Base-by-base conservation (phyloP, 371 early-diverging fungal genomes). In the Mortierella sp. region DNA sequence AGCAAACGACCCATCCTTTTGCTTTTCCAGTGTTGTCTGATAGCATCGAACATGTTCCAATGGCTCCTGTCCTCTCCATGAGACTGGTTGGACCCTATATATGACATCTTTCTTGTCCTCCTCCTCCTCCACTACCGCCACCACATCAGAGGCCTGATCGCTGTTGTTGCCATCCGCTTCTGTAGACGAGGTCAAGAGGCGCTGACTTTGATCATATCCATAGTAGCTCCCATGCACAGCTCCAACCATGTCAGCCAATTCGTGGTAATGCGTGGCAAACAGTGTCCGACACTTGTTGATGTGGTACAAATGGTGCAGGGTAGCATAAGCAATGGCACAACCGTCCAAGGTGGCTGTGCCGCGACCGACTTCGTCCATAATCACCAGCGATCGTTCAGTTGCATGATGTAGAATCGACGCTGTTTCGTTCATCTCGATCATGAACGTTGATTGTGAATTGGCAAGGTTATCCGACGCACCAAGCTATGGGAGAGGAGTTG, bases 351-450 rank as follows among this genome's bases (percentile, higher is more conserved):
- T 95, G 0, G 96, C 90, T 0, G 99, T 99, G 10, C 99, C 99
- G 40, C 99, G 90, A 0, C 99, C 99, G 3, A 99, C 91, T 79
- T 99, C 99, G 74, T 99, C 99, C 88, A 99, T 70, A 44, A 81
- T 85, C 22, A 95, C 92, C 41, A 99, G 84, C 13, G 96, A 95
- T 4, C 81, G 73, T 5, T 79, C 51, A 0, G 96, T 94, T 3
- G 97, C 96, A 50, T 91, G 83, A 24, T 86, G 83, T 29, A 97
- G 82, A 29, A 99, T 98, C 12, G 87, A 84, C 0, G 96, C 94
- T 0, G 97, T 93, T 79, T 99, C 99, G 13, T 82, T 78, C 99
- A 99, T 99, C 82, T 99, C 99, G 9, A 96, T 92, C 96, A 99
- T 96, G 79, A 99, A 99, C 0, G 99, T 99, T 5, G 97, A 97